Evolutionary conservation across 2,329 filamentous ascomycete species (phyloP).

Genomic region (Byssothecium circinans): DNA sequence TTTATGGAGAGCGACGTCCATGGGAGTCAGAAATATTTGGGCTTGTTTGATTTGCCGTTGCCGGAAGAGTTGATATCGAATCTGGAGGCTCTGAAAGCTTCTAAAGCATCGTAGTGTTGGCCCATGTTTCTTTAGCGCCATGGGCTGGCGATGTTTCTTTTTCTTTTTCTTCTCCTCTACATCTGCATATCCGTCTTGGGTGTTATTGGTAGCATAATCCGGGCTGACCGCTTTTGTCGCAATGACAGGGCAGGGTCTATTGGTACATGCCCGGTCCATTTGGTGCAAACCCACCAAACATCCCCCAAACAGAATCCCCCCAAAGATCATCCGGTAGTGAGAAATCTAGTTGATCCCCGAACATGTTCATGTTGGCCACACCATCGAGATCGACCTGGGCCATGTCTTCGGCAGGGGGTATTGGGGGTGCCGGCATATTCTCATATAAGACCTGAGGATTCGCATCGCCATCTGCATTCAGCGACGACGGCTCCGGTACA

Average conservation of each 20-base stretch:
- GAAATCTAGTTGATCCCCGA: slow-evolving; percentile 18
- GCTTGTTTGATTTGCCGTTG: slow-evolving; percentile 18
- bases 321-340: slow-evolving; percentile 23
- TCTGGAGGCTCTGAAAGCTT: slow-evolving; percentile 2
- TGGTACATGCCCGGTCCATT: neutral
- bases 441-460: neutral
- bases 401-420: slow-evolving; percentile 2
- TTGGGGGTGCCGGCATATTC: neutral
- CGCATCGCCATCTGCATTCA: neutral
- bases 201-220: neutral
- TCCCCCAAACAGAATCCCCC: slow-evolving; percentile 26
- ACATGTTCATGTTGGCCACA: slow-evolving; percentile 7
- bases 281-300: slow-evolving; percentile 19
- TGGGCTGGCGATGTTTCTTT: neutral
- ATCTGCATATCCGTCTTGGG: neutral
- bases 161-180: neutral
- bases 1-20: slow-evolving; percentile 28
- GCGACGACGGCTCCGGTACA: neutral
- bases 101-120: neutral
- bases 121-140: neutral
- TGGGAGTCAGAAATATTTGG: slow-evolving; percentile 22
- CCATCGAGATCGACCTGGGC: slow-evolving; percentile 3
- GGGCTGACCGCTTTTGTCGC: neutral
- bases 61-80: slow-evolving; percentile 10
- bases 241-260: neutral